Evolutionary conservation across 2,329 filamentous ascomycete genomes (phyloP).

Genomic region (Mollisia scopiformis): DNA sequence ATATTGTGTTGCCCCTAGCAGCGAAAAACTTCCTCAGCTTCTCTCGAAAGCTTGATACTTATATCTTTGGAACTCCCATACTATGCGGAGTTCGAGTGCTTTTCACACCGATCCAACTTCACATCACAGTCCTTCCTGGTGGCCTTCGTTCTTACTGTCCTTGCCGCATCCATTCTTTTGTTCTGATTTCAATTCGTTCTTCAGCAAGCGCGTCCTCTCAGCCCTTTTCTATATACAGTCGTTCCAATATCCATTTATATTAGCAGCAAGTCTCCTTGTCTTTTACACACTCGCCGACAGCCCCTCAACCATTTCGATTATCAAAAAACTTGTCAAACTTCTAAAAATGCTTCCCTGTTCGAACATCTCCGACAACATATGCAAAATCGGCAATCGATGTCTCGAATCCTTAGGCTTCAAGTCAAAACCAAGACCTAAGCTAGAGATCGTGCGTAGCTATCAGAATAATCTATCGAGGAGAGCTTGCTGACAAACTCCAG

Average conservation of each 20-base stretch:
- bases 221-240: background rate
- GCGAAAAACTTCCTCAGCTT: constrained; percentile 17
- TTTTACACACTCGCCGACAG: background rate
- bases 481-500: constrained; percentile 40
- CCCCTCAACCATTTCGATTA: background rate
- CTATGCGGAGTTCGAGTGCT: background rate
- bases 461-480: background rate
- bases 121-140: constrained; percentile 6
- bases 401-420: constrained; percentile 21
- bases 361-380: background rate
- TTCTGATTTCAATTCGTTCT: constrained; percentile 14
- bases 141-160: constrained; percentile 20
- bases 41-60: background rate
- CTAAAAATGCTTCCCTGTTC: background rate
- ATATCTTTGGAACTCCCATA: constrained; percentile 2
- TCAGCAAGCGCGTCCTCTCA: constrained; percentile 20
- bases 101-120: background rate
- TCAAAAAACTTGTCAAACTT: background rate
- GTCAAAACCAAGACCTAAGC: constrained; percentile 17
- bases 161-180: constrained; percentile 15
- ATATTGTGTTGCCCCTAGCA: constrained; percentile 33
- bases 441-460: constrained; percentile 21
- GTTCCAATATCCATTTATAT: constrained; percentile 5
- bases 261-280: background rate
- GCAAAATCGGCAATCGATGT: constrained; percentile 18